Base-by-base conservation (phyloP, 2,329 filamentous ascomycete genomes). In the Colletotrichum chlorophyti region DNA sequence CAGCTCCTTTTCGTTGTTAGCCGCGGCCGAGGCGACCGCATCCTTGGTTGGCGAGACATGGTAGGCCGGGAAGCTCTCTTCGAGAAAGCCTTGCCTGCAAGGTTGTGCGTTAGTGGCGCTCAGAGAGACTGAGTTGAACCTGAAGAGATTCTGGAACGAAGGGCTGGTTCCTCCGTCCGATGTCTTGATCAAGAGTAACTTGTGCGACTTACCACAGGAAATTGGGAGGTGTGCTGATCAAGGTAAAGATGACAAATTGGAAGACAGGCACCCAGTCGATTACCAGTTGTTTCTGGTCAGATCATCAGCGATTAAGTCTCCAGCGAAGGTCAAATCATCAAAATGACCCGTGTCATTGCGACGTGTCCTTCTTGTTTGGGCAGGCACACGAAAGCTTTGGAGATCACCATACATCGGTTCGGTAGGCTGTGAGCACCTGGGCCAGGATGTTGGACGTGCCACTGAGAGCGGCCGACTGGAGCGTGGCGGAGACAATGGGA, bases 141-240 rank as follows among this genome's bases (percentile, higher is more conserved):
- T n/a, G n/a, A n/a, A n/a, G n/a, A n/a, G n/a, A n/a, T n/a, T n/a
- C n/a, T n/a, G n/a, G n/a, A n/a, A n/a, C n/a, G n/a, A n/a, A n/a
- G n/a, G n/a, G n/a, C n/a, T n/a, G n/a, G n/a, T n/a, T n/a, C n/a
- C n/a, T n/a, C n/a, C n/a, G n/a, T n/a, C n/a, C n/a, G n/a, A n/a
- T n/a, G n/a, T n/a, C n/a, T n/a, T n/a, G n/a, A n/a, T n/a, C n/a
- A 17, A 24, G 10, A 52, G 38, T 10, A n/a, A n/a, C n/a, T n/a
- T 11, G 26, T 23, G 37, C n/a, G 12, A 72, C 76, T 65, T 72
- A 86, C 93, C 92, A 97, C 66, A 91, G 70, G 69, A 92, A 91
- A 74, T 97, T 97, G 40, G 90, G 90, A 3, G 93, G 92, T 35
- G 88, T 89, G 72, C 83, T 88, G 58, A 96, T 69, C 29, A 91